phyloP scores from a whole-genome alignment of 1,284 basidiomycete species.

The Ganoderma lucidum region DNA sequence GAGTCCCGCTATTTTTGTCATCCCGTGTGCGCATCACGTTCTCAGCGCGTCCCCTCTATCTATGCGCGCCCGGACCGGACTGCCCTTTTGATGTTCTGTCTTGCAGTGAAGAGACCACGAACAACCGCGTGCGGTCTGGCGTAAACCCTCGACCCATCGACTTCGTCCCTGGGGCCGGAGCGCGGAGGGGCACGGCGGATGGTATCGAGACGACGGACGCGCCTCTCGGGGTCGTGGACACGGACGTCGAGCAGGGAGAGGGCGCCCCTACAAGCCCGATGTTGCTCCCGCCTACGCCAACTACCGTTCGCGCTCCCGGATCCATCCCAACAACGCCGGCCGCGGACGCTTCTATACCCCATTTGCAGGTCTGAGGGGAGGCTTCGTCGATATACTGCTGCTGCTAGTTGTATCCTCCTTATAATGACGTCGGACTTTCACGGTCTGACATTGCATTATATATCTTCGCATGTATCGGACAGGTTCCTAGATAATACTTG shows the following conservation, averaged over 20 bases:
- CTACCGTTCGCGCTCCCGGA: constrained; percentile 17
- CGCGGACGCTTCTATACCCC: constrained; percentile 46
- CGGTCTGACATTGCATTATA: background rate
- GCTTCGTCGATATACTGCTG: constrained; percentile 13
- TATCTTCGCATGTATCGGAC: background rate
- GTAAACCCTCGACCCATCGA: constrained; percentile 70
- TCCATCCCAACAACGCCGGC: constrained; percentile 17
- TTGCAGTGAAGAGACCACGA: constrained; percentile 71
- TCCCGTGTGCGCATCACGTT: background rate
- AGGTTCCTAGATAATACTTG: constrained; percentile 14
- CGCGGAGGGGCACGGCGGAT: constrained; percentile 67
- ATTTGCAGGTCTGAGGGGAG: constrained; percentile 47
- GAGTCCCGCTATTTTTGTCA: constrained; percentile 35
- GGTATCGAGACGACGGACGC: constrained; percentile 67
- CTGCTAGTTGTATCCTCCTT: constrained; percentile 24
- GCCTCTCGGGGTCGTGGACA: constrained; percentile 48
- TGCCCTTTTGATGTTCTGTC: background rate
- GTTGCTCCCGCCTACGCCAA: constrained; percentile 30
- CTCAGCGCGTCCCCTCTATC: constrained; percentile 7
- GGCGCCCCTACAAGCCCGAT: constrained; percentile 33
- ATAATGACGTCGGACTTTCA: constrained; percentile 20
- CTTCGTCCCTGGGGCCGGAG: constrained; percentile 70
- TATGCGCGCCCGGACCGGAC: background rate
- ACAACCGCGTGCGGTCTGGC: constrained; percentile 78
- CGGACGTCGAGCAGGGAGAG: constrained; percentile 55